phyloP scores from a whole-genome alignment of 1,139 yeast genomes.

The Pneumocystis carinii region DNA sequence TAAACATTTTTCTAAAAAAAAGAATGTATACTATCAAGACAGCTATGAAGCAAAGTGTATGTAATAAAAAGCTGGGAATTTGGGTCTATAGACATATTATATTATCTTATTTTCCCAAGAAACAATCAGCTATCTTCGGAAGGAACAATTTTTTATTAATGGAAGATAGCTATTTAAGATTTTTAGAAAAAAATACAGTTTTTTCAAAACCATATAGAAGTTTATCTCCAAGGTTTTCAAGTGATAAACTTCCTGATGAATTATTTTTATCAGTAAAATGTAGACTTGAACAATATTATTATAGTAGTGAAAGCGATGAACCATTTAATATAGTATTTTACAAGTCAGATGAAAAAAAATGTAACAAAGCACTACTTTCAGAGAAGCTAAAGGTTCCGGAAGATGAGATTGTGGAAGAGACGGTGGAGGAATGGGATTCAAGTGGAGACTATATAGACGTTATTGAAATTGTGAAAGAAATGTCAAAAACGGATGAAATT shows the following conservation, averaged over 20 bases:
- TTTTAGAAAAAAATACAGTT: not conserved
- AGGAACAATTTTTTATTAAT: not conserved
- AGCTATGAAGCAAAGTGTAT: slow-evolving; percentile 88
- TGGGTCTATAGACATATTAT: not conserved
- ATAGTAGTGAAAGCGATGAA: not conserved
- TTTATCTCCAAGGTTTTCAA: not conserved
- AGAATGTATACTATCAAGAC: slow-evolving; percentile 58
- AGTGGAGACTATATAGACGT: not conserved
- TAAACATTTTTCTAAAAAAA: not conserved
- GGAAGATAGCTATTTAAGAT: not conserved
- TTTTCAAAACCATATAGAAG: not conserved
- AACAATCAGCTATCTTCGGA: not conserved
- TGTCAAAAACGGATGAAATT: not conserved
- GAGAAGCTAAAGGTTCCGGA: not conserved
- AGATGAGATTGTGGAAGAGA: not conserved
- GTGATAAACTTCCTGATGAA: not conserved
- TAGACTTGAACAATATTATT: not conserved
- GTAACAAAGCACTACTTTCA: not conserved
- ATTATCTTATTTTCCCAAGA: not conserved
- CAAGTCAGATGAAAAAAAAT: not conserved
- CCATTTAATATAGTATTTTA: not conserved
- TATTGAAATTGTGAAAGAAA: not conserved
- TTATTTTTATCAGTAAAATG: not conserved
- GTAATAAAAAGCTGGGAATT: slow-evolving; percentile 47
- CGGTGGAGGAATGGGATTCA: not conserved